Evolutionary conservation across 2,329 filamentous ascomycete genomes (phyloP).

Genomic region (Botrytis medusae): DNA sequence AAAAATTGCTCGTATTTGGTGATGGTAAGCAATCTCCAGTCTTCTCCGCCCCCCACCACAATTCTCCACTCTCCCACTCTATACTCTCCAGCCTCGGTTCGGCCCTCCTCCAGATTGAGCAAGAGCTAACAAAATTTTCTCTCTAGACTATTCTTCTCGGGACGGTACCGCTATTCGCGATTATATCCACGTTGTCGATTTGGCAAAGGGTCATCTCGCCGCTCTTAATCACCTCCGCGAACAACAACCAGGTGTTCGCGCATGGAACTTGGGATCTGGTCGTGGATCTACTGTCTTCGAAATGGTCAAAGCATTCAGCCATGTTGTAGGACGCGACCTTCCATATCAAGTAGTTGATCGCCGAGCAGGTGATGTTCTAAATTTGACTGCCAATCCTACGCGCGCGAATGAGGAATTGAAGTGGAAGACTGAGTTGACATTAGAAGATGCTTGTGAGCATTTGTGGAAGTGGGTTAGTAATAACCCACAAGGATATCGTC

Average conservation of each 20-base stretch:
- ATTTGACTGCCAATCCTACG: constrained; percentile 88
- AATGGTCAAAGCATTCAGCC: constrained; percentile 92
- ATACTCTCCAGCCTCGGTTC: not conserved
- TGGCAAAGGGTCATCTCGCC: constrained; percentile 80
- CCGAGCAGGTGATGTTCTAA: constrained; percentile 84
- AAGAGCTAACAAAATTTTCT: constrained; percentile 24
- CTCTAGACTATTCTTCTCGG: constrained; percentile 78
- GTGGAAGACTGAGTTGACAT: constrained; percentile 87
- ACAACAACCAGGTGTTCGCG: constrained; percentile 82
- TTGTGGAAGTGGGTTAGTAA: constrained; percentile 97
- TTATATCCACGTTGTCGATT: constrained; percentile 95
- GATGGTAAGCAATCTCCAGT: constrained; percentile 61
- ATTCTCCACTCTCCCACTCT: not conserved
- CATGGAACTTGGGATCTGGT: constrained; percentile 95
- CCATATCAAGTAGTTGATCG: constrained; percentile 83
- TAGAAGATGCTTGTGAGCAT: constrained; percentile 92
- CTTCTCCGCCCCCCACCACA: not conserved
- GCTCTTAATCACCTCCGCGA: constrained; percentile 88
- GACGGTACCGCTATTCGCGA: constrained; percentile 95
- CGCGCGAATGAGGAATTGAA: constrained; percentile 84
- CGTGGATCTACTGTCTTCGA: constrained; percentile 95
- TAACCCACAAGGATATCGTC: constrained; percentile 92
- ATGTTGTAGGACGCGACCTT: constrained; percentile 80
- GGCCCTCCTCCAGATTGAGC: not conserved
- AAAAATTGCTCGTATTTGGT: constrained; percentile 92